Evolutionary conservation across 2,329 filamentous ascomycete species (phyloP).

Genomic region (Calonectria crousiana): DNA sequence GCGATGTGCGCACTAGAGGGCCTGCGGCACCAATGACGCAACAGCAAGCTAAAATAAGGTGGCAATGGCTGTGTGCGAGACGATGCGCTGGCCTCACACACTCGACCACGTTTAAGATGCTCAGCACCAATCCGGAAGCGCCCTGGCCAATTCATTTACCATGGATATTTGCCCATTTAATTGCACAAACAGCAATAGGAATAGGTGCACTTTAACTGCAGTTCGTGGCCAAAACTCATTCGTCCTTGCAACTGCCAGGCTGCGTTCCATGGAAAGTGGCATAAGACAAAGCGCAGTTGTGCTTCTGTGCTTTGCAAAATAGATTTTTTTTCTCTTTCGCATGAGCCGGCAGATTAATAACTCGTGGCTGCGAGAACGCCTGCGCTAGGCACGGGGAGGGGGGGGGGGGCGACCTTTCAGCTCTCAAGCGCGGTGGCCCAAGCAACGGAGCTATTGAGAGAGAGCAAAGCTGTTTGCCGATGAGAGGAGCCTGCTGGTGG

Average conservation of each 20-base stretch:
- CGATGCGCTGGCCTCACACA: constrained; percentile 20
- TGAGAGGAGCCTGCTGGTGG: background rate
- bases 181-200: background rate
- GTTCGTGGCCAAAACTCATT: background rate
- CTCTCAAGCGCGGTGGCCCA: background rate
- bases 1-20: background rate
- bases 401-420: background rate
- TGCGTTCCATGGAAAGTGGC: constrained; percentile 8
- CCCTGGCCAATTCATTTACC: background rate
- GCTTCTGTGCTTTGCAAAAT: background rate
- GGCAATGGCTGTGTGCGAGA: background rate
- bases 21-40: background rate
- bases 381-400: background rate
- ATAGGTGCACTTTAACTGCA: constrained; percentile 13
- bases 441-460: background rate
- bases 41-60: background rate
- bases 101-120: constrained; percentile 9
- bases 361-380: background rate
- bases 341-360: constrained; percentile 1
- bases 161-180: background rate
- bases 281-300: background rate
- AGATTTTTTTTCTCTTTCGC: background rate
- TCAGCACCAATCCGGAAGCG: background rate
- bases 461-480: background rate
- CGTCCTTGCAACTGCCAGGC: background rate